These are phyloP conservation scores for Aspergillus panamensis DNA, from an alignment of 495 filamentous ascomycete genomes.

Conservation along the genomic window DNA sequence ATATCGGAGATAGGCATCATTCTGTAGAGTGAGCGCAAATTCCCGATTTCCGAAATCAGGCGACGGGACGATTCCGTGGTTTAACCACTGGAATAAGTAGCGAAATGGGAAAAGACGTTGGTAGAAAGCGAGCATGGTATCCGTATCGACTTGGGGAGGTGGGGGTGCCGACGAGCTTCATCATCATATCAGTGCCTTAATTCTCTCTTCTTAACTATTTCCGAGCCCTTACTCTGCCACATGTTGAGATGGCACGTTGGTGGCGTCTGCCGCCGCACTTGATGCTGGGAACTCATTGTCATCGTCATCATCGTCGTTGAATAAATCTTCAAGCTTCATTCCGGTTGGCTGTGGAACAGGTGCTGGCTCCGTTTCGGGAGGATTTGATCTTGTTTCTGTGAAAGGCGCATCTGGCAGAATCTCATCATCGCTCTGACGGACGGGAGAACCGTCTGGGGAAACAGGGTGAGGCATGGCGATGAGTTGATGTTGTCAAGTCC, in stretches of 20 bases:
- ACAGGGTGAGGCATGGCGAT: constrained; percentile 53
- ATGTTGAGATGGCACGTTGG: constrained; percentile 41
- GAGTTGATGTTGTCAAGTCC: neutral
- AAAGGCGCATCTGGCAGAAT: constrained; percentile 40
- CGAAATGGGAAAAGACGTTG: constrained; percentile 95
- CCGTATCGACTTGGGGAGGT: constrained; percentile 61
- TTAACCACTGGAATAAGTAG: constrained; percentile 95
- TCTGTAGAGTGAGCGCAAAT: constrained; percentile 88
- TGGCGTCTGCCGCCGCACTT: constrained; percentile 42
- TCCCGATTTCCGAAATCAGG: constrained; percentile 90
- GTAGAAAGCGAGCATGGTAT: constrained; percentile 87
- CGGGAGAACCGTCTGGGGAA: constrained; percentile 32
- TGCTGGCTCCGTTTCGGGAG: constrained; percentile 21
- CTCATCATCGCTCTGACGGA: constrained; percentile 34
- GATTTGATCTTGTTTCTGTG: constrained; percentile 17
- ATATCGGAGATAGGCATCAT: constrained; percentile 88
- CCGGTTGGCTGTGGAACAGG: constrained; percentile 29
- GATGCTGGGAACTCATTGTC: constrained; percentile 73
- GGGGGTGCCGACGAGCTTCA: constrained; percentile 23
- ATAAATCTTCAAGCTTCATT: constrained; percentile 73
- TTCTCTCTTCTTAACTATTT: neutral
- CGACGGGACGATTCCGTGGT: constrained; percentile 81
- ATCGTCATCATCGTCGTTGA: constrained; percentile 75
- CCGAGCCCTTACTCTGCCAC: constrained; percentile 36
- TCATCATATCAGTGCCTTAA: constrained; percentile 10